Base-by-base conservation (phyloP, 768 basidiomycete species). In the Psilocybe sp. region DNA sequence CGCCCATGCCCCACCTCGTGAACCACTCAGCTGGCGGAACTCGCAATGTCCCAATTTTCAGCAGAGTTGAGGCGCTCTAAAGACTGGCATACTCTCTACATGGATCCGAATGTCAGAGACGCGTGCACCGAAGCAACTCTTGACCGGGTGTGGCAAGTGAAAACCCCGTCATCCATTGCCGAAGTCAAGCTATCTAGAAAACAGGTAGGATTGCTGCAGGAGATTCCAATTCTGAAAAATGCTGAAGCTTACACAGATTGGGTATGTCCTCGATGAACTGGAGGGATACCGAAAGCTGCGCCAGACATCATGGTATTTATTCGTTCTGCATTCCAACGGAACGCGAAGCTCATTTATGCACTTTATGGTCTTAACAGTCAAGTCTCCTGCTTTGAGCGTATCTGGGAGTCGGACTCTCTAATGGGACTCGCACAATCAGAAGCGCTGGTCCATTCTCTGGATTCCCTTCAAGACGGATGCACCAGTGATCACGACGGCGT, bases 371-470 rank as follows among this genome's bases (percentile, higher is more conserved):
- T 18, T 51, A 4, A 19, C 38, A 81, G 80, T 54, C 71, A 80
- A 58, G 70, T 79, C 5, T 79, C 80, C n/a, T 78, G 75, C 55
- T 80, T 78, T 52, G 78, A 80, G 43, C 73, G 80, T 15, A 76
- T 81, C 16, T 81, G 78, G 78, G 73, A 79, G 55, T 70, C 72
- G 0, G 59, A 64, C 32, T 28, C 44, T 32, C 47, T 70, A 32
- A 41, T 72, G 19, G 56, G 60, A 39, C 10, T 49, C 12, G 3
- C 39, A 14, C 44, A 44, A 23, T 40, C 46, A n/a, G 20, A 28
- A 13, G 28, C 48, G 10, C 51, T 76, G 23, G 55, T 56, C n/a
- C 18, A 53, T 23, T 51, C 53, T 6, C 54, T 75, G 10, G 49
- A 51, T 15, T n/a, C 14, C 8, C 58, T 73, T 10, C 50, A 58